Conservation (phyloP, 345 rosid genomes). For the Salix exigua region DNA sequence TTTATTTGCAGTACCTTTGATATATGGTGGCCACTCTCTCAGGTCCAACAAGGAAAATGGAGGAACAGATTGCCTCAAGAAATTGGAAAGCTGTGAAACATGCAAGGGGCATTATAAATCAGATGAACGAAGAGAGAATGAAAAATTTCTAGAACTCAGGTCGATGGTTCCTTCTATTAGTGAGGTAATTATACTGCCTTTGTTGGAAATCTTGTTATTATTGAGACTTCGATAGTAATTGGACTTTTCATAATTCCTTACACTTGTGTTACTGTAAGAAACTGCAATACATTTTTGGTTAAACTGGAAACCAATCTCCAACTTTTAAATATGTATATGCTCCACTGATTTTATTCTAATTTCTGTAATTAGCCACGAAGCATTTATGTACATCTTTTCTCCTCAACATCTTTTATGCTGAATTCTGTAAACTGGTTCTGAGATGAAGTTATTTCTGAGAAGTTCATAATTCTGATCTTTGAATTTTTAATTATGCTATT, state of each 20-base stretch:
- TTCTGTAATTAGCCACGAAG: neutral
- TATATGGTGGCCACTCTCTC: constrained; percentile 30
- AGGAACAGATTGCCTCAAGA: constrained; percentile 9
- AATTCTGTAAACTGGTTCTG: neutral
- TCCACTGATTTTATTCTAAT: neutral
- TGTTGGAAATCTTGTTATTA: neutral
- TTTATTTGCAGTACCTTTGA: constrained; percentile 56
- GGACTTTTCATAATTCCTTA: neutral
- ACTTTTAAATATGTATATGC: neutral
- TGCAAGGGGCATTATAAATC: constrained; percentile 17
- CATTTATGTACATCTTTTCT: neutral
- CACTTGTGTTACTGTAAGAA: neutral
- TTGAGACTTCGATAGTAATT: neutral
- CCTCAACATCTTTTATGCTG: neutral
- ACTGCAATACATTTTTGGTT: neutral
- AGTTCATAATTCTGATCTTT: neutral
- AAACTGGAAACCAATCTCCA: neutral
- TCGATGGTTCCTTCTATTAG: constrained; percentile 56
- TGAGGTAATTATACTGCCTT: constrained; percentile 42
- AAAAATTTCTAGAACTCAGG: constrained; percentile 49
- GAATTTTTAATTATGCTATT: neutral
- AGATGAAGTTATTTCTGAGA: neutral
- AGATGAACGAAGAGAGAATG: constrained; percentile 41
- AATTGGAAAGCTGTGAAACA: constrained; percentile 11
- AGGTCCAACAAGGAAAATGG: constrained; percentile 20